Conservation (phyloP, 1,284 basidiomycete genomes). For the Malassezia psittaci region DNA sequence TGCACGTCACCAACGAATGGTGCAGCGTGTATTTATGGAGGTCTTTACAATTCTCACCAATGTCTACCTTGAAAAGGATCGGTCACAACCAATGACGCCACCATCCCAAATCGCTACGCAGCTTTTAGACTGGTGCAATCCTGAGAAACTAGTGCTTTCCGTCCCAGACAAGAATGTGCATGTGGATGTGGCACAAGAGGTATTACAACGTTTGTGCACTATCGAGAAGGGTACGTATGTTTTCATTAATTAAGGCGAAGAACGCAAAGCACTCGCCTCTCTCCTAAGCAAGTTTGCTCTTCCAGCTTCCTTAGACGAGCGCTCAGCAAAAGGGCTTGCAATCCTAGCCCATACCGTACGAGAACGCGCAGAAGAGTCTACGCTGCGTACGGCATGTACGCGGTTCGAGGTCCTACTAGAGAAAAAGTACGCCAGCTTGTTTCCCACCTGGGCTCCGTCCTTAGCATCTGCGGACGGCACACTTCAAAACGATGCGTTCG, state of each 20-base stretch:
- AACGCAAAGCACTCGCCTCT: constrained; percentile 70
- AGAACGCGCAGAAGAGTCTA: constrained; percentile 52
- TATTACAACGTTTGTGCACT: constrained; percentile 56
- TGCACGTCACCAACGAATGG: constrained; percentile 63
- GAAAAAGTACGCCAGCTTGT: constrained; percentile 25
- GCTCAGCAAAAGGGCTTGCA: constrained; percentile 22
- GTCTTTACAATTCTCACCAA: constrained; percentile 36
- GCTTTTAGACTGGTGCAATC: constrained; percentile 87
- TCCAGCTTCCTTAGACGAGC: constrained; percentile 57
- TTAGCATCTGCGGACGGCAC: neutral
- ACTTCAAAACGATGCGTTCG: neutral
- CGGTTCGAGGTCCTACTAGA: constrained; percentile 56
- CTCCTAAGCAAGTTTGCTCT: constrained; percentile 68
- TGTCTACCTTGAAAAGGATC: constrained; percentile 64
- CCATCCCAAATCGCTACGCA: constrained; percentile 71
- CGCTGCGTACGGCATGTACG: constrained; percentile 61
- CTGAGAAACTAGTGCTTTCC: constrained; percentile 61
- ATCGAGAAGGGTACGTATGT: neutral
- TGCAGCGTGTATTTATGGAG: constrained; percentile 59
- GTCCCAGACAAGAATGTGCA: constrained; percentile 57
- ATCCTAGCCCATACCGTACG: constrained; percentile 23
- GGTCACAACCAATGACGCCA: constrained; percentile 67
- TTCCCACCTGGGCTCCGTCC: neutral
- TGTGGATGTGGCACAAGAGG: constrained; percentile 64
- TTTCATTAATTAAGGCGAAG: constrained; percentile 55